These are phyloP conservation scores for Peterozyma xylosa DNA, from an alignment of 805 yeast genomes.

Conservation along the genomic window DNA sequence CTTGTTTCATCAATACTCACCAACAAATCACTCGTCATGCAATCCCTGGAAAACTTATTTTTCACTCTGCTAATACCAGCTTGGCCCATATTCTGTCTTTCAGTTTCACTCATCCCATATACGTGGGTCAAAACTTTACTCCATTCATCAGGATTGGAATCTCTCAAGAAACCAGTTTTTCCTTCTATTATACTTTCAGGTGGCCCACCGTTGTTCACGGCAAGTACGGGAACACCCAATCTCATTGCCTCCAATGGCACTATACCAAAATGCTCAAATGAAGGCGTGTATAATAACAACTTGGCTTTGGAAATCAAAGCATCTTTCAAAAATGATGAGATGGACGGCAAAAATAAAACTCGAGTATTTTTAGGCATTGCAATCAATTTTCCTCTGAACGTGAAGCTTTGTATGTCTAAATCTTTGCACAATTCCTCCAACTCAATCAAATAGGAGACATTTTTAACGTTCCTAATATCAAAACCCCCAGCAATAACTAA, in stretches of 20 bases:
- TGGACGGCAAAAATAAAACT: conserved; percentile 75
- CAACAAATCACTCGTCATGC: conserved; percentile 29
- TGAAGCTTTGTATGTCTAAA: conserved; percentile 35
- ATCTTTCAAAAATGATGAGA: conserved; percentile 58
- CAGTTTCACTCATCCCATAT: conserved; percentile 17
- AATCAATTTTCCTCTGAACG: conserved; percentile 32
- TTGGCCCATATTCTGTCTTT: background rate
- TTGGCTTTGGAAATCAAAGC: conserved; percentile 49
- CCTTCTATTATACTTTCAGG: conserved; percentile 58
- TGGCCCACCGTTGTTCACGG: conserved; percentile 90
- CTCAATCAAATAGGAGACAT: conserved; percentile 61
- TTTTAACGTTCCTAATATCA: conserved; percentile 69
- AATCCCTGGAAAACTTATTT: conserved; percentile 33
- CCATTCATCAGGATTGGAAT: conserved; percentile 46
- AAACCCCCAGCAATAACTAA: conserved; percentile 88
- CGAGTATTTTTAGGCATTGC: conserved; percentile 23
- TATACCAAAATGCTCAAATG: conserved; percentile 92
- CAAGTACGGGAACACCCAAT: conserved; percentile 74
- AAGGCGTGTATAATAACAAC: conserved; percentile 79
- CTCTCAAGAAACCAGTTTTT: conserved; percentile 62
- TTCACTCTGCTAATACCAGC: conserved; percentile 29
- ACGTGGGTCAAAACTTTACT: conserved; percentile 36
- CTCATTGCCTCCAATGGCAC: conserved; percentile 96
- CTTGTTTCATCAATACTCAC: conserved; percentile 7
- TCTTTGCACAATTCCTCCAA: conserved; percentile 41